These are phyloP conservation scores for Plasmodium knowlesi DNA, from an alignment of 169 alveolate species.

Conservation along the genomic window DNA sequence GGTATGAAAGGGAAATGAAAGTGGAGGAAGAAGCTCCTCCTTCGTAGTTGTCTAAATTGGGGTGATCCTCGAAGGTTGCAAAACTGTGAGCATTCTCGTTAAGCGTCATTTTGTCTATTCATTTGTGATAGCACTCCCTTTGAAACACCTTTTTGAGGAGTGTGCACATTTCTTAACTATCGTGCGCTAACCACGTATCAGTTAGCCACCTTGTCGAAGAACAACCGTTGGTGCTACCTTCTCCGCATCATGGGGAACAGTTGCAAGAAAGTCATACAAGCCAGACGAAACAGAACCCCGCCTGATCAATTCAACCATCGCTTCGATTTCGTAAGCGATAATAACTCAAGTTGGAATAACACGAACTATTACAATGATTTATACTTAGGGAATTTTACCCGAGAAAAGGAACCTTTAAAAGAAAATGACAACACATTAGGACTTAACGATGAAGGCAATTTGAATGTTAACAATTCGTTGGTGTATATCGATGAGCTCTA, in stretches of 20 bases:
- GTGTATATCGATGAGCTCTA: slow-evolving; percentile 36
- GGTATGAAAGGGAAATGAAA: neutral
- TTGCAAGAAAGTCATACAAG: slow-evolving; percentile 26
- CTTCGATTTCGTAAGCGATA: slow-evolving; percentile 14
- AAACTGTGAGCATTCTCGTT: neutral
- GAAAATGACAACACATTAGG: neutral
- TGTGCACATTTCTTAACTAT: neutral
- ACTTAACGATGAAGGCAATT: neutral
- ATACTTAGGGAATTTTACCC: neutral
- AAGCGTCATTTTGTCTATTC: neutral
- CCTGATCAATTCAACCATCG: slow-evolving; percentile 7
- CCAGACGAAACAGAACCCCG: neutral
- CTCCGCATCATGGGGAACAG: slow-evolving; percentile 61
- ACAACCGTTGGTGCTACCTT: neutral
- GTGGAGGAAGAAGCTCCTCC: neutral
- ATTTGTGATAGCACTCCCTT: neutral
- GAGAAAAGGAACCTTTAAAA: neutral
- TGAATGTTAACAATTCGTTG: neutral
- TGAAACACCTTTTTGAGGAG: neutral
- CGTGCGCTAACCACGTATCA: neutral
- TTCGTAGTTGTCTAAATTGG: too few relatives aligned
- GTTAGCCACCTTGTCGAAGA: neutral
- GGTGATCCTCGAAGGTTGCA: neutral
- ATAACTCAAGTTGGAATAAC: neutral
- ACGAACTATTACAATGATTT: slow-evolving; percentile 21